phyloP scores from a whole-genome alignment of 2,329 filamentous ascomycete species.

The Fulvia fulva region DNA sequence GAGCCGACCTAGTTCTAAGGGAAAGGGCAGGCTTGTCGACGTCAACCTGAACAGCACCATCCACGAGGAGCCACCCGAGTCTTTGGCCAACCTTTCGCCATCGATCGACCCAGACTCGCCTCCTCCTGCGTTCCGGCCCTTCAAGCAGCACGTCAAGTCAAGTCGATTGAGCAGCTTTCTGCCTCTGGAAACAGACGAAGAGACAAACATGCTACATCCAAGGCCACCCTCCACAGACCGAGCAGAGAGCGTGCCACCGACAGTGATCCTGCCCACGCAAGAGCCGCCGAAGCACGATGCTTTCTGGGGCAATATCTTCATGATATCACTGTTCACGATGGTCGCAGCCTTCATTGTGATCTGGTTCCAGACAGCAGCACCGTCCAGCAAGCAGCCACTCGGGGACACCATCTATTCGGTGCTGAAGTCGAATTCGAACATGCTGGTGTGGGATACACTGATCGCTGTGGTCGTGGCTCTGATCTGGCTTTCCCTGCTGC shows the following conservation, averaged over 20 bases:
- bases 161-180: constrained; percentile 42
- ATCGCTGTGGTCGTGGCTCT: constrained; percentile 85
- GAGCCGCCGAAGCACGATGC: constrained; percentile 79
- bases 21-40: constrained; percentile 72
- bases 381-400: constrained; percentile 64
- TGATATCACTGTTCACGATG: constrained; percentile 78
- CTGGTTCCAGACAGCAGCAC: constrained; percentile 78
- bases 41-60: constrained; percentile 71
- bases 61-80: constrained; percentile 40
- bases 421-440: constrained; percentile 78
- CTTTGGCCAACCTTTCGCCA: constrained; percentile 34
- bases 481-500: constrained; percentile 82
- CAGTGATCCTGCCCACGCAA: constrained; percentile 55
- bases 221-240: constrained; percentile 47
- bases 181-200: constrained; percentile 51
- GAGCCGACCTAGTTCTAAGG: constrained; percentile 48
- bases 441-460: constrained; percentile 85
- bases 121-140: constrained; percentile 53
- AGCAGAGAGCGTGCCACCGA: constrained; percentile 52
- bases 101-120: constrained; percentile 42
- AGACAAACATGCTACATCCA: constrained; percentile 43
- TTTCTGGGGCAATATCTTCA: constrained; percentile 87
- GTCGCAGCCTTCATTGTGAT: constrained; percentile 86
- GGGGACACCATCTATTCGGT: constrained; percentile 95
- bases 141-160: constrained; percentile 43